Base-by-base conservation (phyloP, 2,329 filamentous ascomycete genomes). In the Pestalotiopsis sp. region DNA sequence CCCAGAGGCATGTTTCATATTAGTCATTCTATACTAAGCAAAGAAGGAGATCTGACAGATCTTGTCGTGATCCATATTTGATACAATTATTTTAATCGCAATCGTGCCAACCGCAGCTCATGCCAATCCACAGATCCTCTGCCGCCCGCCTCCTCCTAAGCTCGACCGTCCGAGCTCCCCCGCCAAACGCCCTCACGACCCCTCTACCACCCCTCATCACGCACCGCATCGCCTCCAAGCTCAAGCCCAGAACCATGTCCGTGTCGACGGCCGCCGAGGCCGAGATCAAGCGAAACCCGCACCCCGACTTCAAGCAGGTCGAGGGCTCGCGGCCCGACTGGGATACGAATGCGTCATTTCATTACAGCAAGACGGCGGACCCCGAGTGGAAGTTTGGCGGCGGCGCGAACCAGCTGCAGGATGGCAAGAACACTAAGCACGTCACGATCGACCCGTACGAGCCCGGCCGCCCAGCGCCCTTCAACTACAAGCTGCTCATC, bases 401-500 rank as follows among this genome's bases (percentile, higher is more conserved):
- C 63, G 92, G 92, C 72, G 85, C 89, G 70, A 94, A 94, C 82
- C 78, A 83, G 27, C 78, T 81, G 36, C 70, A 76, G 68, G 20
- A 69, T 71, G 11, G 76, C 71, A 70, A 68, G 68, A 45, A 61
- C 67, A 69, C 72, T 69, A 78, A 76, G 1, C 93, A 97, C 81
- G 81, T 95, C 72, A 84, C 90, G 76, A 97, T 98, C 74, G 91
- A 97, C 79, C 95, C 95, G 0, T 90, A 95, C 78, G 91, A 86
- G 68, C 83, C 89, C 36, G 92, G 90, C 39, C 88, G 95, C 0
- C 86, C 90, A 0, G 81, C 89, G 0, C 82, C 84, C 1, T 90
- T 88, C 82, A 98, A 98, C 86, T 98, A 98, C 87, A 97, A 97
- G 82, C 88, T 98, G 14, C 85, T 98, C 70, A 97, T 98, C 80